Evolutionary conservation across 768 basidiomycete species (phyloP).

Genomic region (Hypholoma fasciculare): DNA sequence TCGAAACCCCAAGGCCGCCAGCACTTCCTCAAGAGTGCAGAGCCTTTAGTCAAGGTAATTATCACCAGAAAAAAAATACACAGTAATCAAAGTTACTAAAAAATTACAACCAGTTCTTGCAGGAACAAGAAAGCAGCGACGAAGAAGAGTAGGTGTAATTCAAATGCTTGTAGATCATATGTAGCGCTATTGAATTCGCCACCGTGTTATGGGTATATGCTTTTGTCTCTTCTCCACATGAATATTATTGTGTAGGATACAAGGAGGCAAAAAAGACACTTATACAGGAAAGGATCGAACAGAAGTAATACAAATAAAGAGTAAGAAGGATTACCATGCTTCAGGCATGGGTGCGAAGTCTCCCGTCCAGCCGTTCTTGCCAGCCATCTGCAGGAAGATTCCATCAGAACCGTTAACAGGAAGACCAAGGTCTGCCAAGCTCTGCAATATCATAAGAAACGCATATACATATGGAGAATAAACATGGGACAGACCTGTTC

Average conservation of each 20-base stretch:
- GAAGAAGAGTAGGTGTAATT: constrained; percentile 51
- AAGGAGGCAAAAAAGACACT: constrained; percentile 1
- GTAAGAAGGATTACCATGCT: constrained; percentile 61
- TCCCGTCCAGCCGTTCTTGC: constrained; percentile 72
- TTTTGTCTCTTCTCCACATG: constrained; percentile 9
- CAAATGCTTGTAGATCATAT: constrained; percentile 4
- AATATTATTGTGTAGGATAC: constrained; percentile 1
- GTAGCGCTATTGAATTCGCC: constrained; percentile 7
- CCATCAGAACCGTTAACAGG: constrained; percentile 92
- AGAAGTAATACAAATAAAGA: not conserved
- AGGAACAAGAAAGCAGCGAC: constrained; percentile 83
- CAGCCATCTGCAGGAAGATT: constrained; percentile 78
- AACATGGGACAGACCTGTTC: constrained; percentile 64
- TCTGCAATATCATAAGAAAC: constrained; percentile 44
- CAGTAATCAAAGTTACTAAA: constrained; percentile 6
- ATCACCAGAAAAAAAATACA: not conserved
- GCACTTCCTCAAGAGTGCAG: constrained; percentile 89
- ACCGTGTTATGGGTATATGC: constrained; percentile 14
- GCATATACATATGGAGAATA: not conserved
- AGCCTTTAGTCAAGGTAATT: constrained; percentile 83
- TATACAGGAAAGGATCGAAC: constrained; percentile 6
- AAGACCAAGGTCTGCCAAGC: constrained; percentile 83
- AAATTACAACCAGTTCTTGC: constrained; percentile 66
- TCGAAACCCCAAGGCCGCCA: constrained; percentile 94
- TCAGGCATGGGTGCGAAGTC: constrained; percentile 79